These are phyloP conservation scores for Phytophthora pseudosyringae DNA, from an alignment of 352 stramenopile species.

Conservation along the genomic window DNA sequence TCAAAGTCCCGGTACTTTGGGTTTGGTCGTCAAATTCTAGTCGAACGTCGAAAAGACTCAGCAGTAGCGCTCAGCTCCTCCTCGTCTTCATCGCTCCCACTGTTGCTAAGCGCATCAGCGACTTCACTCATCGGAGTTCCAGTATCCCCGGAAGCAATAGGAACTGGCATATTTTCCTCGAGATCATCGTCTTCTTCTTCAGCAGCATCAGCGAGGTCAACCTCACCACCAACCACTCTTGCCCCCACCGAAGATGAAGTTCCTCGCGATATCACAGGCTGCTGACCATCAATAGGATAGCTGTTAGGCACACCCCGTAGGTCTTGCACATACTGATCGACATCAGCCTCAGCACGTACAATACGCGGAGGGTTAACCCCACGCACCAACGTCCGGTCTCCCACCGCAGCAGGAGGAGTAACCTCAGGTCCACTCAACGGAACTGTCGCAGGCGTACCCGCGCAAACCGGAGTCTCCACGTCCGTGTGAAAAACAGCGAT, in stretches of 20 bases:
- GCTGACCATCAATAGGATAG: background rate
- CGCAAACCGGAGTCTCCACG: background rate
- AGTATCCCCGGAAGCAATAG: too few relatives aligned
- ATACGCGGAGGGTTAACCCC: slow-evolving; percentile 3
- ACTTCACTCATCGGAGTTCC: too few relatives aligned
- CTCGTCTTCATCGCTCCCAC: too few relatives aligned
- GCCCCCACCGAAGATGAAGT: slow-evolving; percentile 10
- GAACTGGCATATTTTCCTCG: too few relatives aligned
- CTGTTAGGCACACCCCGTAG: background rate
- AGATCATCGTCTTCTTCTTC: too few relatives aligned
- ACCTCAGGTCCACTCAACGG: slow-evolving; percentile 1
- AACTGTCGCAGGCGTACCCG: background rate
- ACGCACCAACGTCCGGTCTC: background rate
- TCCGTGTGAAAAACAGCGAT: background rate
- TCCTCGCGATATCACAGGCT: background rate
- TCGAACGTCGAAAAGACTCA: too few relatives aligned
- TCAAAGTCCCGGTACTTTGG: background rate
- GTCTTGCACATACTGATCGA: background rate
- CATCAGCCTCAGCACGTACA: background rate
- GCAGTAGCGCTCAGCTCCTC: too few relatives aligned
- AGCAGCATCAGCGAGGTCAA: background rate
- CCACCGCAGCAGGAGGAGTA: slow-evolving; percentile 7
- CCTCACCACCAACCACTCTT: background rate
- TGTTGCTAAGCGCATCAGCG: too few relatives aligned
- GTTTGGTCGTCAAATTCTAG: too few relatives aligned